phyloP scores from a whole-genome alignment of 495 filamentous ascomycete species.

The Astrothelium macrocarpum region DNA sequence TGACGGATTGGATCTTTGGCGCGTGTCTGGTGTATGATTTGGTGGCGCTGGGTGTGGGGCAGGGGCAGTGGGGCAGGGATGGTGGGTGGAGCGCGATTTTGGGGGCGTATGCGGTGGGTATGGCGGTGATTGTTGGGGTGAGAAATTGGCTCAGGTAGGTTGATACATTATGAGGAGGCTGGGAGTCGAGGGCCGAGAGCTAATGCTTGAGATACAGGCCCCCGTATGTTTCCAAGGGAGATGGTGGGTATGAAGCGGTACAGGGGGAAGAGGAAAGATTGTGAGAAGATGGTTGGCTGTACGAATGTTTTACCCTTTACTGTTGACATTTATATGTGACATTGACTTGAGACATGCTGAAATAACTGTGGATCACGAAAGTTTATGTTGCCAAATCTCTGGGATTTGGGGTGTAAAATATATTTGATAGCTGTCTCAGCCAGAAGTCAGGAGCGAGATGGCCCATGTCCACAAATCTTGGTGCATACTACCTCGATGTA shows the following conservation, averaged over 20 bases:
- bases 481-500: too few species aligned
- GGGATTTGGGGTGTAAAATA: not conserved
- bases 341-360: not conserved
- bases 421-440: not conserved
- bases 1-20: conserved; percentile 41
- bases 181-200: not conserved
- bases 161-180: not conserved
- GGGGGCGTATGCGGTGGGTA: conserved; percentile 35
- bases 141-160: conserved; percentile 40
- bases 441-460: not conserved
- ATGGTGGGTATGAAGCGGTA: not conserved
- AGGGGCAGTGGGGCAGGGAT: conserved; percentile 17
- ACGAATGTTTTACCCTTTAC: not conserved
- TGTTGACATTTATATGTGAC: not conserved
- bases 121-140: conserved; percentile 36
- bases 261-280: not conserved
- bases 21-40: conserved; percentile 42
- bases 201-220: conserved; percentile 13
- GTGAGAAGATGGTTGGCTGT: not conserved
- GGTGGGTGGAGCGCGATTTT: conserved; percentile 36
- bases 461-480: too few species aligned
- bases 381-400: not conserved
- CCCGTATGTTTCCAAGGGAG: conserved; percentile 1
- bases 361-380: not conserved
- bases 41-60: conserved; percentile 37